These are phyloP conservation scores for Cucumis melo DNA, from an alignment of 306 rosid genomes.

Conservation along the genomic window DNA sequence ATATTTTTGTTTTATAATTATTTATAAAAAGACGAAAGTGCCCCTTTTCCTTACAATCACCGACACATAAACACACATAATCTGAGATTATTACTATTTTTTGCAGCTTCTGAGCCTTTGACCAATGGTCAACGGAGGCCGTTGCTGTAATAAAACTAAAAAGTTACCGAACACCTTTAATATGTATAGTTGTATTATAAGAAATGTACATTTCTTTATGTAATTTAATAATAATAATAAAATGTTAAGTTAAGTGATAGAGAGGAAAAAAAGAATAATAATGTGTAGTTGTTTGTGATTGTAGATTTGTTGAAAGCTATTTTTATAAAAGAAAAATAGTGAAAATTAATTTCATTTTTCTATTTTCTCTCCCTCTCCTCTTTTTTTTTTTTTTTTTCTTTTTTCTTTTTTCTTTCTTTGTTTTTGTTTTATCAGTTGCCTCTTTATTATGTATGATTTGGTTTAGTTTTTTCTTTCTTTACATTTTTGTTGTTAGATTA, in stretches of 20 bases:
- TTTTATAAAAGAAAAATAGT: background rate
- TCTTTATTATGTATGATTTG: background rate
- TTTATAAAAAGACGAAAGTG: background rate
- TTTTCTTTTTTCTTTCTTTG: background rate
- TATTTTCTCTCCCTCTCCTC: background rate
- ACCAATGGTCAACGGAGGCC: conserved; percentile 1
- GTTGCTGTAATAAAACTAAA: background rate
- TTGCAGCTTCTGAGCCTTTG: conserved; percentile 6
- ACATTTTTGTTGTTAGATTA: too few relatives aligned
- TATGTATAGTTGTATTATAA: background rate
- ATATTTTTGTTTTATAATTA: background rate
- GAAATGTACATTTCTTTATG: background rate
- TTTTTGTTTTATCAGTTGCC: background rate
- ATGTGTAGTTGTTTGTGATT: background rate
- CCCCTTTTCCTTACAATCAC: background rate
- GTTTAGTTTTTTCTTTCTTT: too few relatives aligned
- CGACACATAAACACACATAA: background rate
- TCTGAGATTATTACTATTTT: background rate
- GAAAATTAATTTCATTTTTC: background rate
- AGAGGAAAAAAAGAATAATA: background rate
- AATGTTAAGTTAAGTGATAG: background rate
- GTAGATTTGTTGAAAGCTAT: background rate
- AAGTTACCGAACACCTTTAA: background rate
- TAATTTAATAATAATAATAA: background rate
- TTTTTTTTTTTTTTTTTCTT: background rate